Base-by-base conservation (phyloP, 352 stramenopile species). In the Phytophthora citrophthora region DNA sequence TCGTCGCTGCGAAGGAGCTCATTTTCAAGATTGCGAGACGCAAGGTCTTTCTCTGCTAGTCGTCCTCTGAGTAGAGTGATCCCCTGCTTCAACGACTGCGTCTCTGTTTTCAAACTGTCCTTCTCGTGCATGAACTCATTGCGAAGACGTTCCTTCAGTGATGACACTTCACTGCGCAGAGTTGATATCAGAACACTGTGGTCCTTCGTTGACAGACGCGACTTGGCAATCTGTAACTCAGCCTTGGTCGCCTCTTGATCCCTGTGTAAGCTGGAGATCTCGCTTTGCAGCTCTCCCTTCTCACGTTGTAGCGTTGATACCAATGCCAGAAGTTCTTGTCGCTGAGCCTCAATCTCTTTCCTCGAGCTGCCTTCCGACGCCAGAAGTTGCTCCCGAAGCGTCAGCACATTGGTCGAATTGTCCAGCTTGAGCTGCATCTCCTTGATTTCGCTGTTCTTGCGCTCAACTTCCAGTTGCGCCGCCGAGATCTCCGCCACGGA, bases 51-150 rank as follows among this genome's bases (percentile, higher is more conserved):
- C 16, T 91, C 77, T 15, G 65, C 46, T 13, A 87, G 39, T 1
- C 71, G 66, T 10, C 59, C 54, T 36, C 61, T 69, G 40, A 93
- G 36, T 20, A 70, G 16, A 4, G 58, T 59, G 18, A 87, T 70
- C 11, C 91, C 78, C 46, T 81, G 64, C 12, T 68, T 67, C 10
- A 93, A 61, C 5, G 70, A 62, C 13, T 73, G 53, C 7, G 77
- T 70, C 23, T 88, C 74, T 4, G 54, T 51, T 39, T 65, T 65
- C 29, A 93, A 32, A 8, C 52, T 66, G 9, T 86, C 75, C 24
- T 81, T 85, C 40, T 91, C 84, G n/a, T 80, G 68, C 66, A 83
- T 81, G 57, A 86, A 89, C 48, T 93, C 81, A 13, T 41, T 70
- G 13, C 78, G 81, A 31, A 93, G 61, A 1, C 76, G 68, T 20